Conservation (phyloP, 2,329 filamentous ascomycete genomes). For the Trichoderma harzianum region DNA sequence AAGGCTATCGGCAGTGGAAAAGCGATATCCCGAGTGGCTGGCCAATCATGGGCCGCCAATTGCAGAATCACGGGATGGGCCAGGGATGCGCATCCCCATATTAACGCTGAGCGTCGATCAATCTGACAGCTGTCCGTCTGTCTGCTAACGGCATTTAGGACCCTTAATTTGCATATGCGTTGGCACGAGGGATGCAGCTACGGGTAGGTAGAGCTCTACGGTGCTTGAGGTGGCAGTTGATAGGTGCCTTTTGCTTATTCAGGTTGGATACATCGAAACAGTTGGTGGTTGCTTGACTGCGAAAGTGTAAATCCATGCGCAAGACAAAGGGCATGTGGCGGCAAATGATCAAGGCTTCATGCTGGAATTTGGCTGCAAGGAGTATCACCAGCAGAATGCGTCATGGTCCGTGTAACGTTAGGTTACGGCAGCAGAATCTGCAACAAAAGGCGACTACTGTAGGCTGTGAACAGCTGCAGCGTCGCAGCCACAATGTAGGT, state of each 20-base stretch:
- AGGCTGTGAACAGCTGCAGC: neutral
- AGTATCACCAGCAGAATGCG: neutral
- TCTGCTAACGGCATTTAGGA: neutral
- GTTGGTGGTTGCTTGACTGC: neutral
- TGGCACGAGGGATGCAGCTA: neutral
- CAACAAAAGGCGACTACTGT: neutral
- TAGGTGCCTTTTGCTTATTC: neutral
- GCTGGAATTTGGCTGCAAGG: neutral
- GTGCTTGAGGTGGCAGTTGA: neutral
- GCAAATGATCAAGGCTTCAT: neutral
- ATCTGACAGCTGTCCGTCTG: neutral
- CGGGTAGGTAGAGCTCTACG: neutral
- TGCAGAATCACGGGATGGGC: conserved; percentile 9
- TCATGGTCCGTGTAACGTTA: neutral
- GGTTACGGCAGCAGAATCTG: neutral
- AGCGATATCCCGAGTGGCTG: neutral
- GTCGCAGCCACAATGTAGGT: neutral
- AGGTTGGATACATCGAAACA: neutral
- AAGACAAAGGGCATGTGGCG: neutral
- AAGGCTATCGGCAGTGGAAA: neutral
- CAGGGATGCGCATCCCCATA: conserved; percentile 10
- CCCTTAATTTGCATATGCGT: neutral
- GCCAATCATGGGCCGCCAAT: neutral
- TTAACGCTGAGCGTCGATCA: neutral
- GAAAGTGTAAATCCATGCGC: neutral